A percentile compares a stretch with the other conserved stretches of the same genome.
Conservation (phyloP, 176 grass and related monocot genomes). For the Phoenix dactylifera region DNA sequence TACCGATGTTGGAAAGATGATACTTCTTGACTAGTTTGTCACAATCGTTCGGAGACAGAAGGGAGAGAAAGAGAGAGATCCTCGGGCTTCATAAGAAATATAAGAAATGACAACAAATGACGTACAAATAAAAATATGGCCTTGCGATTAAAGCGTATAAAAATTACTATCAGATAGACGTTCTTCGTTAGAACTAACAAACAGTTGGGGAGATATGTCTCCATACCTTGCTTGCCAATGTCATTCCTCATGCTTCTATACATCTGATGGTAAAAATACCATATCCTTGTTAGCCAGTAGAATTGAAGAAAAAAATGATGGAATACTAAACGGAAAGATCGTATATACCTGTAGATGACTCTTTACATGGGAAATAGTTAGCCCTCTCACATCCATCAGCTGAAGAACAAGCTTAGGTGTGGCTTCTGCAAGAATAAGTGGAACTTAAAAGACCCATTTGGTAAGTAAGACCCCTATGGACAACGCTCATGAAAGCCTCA, state of each 20-base stretch:
- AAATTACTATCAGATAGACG: too few species aligned
- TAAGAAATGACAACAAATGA: too few species aligned
- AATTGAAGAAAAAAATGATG: not conserved
- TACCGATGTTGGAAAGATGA: too few species aligned
- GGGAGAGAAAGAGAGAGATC: too few species aligned
- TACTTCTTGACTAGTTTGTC: too few species aligned
- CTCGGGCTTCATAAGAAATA: too few species aligned
- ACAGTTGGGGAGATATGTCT: not conserved
- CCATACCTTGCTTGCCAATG: constrained; percentile 47
- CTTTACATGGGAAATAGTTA: constrained; percentile 96
- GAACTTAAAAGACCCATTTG: not conserved
- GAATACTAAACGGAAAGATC: not conserved
- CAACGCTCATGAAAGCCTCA: too few species aligned
- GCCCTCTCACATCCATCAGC: constrained; percentile 61
- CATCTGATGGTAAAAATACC: constrained; percentile 47
- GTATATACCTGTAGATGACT: constrained; percentile 78
- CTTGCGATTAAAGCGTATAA: too few species aligned
- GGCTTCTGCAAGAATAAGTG: constrained; percentile 36
- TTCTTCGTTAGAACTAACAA: not conserved
- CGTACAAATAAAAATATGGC: too few species aligned
- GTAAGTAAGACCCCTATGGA: too few species aligned
- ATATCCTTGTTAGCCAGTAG: not conserved
- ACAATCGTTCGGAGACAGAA: too few species aligned
- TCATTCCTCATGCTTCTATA: constrained; percentile 53
- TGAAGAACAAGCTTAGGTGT: constrained; percentile 83